Evolutionary conservation across 2,329 filamentous ascomycete genomes (phyloP), one percentile per base, ranked within the genome.

Genomic region (Daldinia sp.): DNA sequence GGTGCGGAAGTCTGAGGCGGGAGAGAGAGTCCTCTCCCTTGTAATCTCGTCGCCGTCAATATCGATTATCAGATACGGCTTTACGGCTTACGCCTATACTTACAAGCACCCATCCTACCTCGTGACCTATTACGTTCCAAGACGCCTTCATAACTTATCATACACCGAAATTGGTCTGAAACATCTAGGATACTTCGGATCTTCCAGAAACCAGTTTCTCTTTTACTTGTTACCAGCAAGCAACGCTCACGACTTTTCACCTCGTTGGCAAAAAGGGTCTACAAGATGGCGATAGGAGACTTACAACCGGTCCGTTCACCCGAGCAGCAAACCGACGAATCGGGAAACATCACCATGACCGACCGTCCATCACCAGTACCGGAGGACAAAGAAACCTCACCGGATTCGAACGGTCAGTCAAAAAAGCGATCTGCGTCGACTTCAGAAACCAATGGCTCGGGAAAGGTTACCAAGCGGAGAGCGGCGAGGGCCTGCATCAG

Each of bases 401-500:
- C 60, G 35, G 57, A 63, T 32, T 60, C 59, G 41, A 63, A 64
- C 35, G 48, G 67, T 13, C 65, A 72, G 29, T 64, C 72, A 8
- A 76, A 75, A 61, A 77, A 76, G 58, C 72, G 73, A 63, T 66
- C 72, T n/a, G 68, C 71, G n/a, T 68, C 73, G 11, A 64, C 66
- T 10, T 63, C 74, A 9, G 75, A 77, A 25, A 69, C 74, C 60
- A 77, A 73, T 64, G 76, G 74, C 32, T 66, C 74, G 8, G 74
- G 78, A 62, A 87, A 87, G 74, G 73, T 82, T 65, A 85, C 80
- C 54, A 97, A 97, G 79, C 86, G 93, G 73, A 87, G 94, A 74
- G 93, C 94, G n/a, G 93, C 93, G 8, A 91, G 94, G 71, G 94
- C 94, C 15, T 97, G 94, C 76, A 92, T 93, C 21, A 72, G 70